Conservation (phyloP, 2,329 filamentous ascomycete genomes). For the Beauveria scarabaeidicola region DNA sequence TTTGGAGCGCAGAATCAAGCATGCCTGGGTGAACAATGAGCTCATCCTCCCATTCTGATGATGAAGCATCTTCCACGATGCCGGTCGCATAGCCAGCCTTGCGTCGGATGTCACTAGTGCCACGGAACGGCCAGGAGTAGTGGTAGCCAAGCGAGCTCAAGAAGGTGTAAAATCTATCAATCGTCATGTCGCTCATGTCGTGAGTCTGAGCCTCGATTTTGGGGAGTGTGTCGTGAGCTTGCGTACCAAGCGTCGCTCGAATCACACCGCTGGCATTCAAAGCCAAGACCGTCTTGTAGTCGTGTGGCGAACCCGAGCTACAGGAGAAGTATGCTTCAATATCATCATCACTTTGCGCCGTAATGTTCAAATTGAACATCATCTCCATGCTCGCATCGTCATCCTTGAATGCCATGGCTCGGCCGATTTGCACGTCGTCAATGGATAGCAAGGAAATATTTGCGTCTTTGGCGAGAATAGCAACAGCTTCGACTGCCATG, state of each 20-base stretch:
- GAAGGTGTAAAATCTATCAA: too few relatives aligned
- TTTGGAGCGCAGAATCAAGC: conserved; percentile 2
- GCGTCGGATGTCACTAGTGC: neutral
- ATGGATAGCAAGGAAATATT: too few relatives aligned
- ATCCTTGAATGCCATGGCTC: neutral
- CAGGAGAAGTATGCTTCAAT: neutral
- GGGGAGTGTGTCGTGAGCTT: too few relatives aligned
- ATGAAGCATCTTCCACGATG: neutral
- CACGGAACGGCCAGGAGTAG: neutral
- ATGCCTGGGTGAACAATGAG: conserved; percentile 5
- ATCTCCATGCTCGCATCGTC: neutral
- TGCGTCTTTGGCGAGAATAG: neutral
- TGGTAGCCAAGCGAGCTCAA: too few relatives aligned
- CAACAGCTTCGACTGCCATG: conserved; percentile 25
- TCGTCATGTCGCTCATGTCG: too few relatives aligned
- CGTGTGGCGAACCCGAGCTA: too few relatives aligned
- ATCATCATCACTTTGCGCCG: too few relatives aligned
- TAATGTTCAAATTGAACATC: neutral
- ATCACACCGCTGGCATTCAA: too few relatives aligned
- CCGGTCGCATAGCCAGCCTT: neutral
- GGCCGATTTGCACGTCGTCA: neutral
- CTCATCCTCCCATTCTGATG: neutral
- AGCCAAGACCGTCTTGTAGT: too few relatives aligned
- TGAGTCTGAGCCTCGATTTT: too few relatives aligned
- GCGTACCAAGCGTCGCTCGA: too few relatives aligned